Base-by-base conservation (phyloP, 2,329 filamentous ascomycete species). In the Colletotrichum liaoningense region DNA sequence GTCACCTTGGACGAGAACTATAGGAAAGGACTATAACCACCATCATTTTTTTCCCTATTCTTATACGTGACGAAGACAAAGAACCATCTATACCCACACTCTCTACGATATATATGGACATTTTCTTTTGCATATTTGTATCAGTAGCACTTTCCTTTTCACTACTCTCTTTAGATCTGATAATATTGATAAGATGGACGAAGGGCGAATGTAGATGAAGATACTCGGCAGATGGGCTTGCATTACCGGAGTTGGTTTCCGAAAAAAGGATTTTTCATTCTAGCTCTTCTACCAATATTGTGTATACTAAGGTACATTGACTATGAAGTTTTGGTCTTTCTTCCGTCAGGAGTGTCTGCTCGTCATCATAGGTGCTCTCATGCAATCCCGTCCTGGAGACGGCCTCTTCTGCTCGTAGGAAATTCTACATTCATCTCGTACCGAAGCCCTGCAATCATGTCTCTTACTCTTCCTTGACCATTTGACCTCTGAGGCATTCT, bases 401-500 rank as follows among this genome's bases (percentile, higher is more conserved):
- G 56, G 12, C 63, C 35, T 16, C 63, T 26, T n/a, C 49, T 56
- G 24, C 42, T 55, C 7, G 5, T 16, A 19, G 35, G 33, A 57
- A 12, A 11, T 69, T 57, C 22, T 12, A 35, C 33, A 35, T 35
- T 76, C 69, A 26, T 75, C 58, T 57, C 54, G 52, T 52, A 65
- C 14, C 57, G 49, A 22, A 24, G n/a, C 66, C 28, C n/a, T 73
- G 26, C 16, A 60, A 33, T 7, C 26, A 52, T 54, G 19, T n/a
- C 35, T 56, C 62, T 60, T 72, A 78, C 67, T 83, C 82, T 69
- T 85, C 82, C 35, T 77, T 76, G 33, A 84, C 77, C 2, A 79
- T 79, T 76, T 83, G 84, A 22, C 82, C 81, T 77, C 82, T 80
- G 64, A 83, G 79, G 72, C 81, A 82, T 30, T 83, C 81, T 58